Conservation (phyloP, 2,329 filamentous ascomycete genomes). For the Claviceps sp. region DNA sequence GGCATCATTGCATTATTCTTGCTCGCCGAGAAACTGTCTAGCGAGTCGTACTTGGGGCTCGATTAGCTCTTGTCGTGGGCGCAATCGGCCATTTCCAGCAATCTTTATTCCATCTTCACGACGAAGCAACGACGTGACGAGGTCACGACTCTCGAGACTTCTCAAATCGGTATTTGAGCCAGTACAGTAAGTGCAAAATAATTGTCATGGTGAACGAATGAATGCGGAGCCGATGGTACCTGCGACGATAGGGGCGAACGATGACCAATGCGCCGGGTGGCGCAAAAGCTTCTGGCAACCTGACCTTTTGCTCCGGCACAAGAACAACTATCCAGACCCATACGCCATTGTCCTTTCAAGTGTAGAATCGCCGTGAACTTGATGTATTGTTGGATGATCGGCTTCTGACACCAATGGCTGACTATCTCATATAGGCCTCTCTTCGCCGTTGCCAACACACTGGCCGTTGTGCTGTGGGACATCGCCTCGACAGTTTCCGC, state of each 20-base stretch:
- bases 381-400: not conserved
- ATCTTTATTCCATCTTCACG: not conserved
- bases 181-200: not conserved
- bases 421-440: slow-evolving; percentile 1
- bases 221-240: not conserved
- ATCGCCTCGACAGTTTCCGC: slow-evolving; percentile 8
- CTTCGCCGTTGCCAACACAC: not conserved
- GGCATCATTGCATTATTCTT: not conserved
- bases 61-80: not conserved
- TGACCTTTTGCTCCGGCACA: not conserved
- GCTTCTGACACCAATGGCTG: not conserved
- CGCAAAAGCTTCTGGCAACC: not conserved
- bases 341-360: not conserved
- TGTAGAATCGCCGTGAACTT: not conserved
- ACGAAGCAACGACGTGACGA: not conserved
- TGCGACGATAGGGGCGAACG: not conserved
- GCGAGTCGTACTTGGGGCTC: not conserved
- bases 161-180: not conserved
- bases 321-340: not conserved
- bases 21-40: not conserved
- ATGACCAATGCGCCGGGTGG: slow-evolving; percentile 1
- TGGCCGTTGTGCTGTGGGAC: slow-evolving; percentile 13
- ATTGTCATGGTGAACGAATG: not conserved
- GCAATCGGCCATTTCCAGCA: not conserved
- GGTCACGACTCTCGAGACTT: not conserved